Evolutionary conservation across 2,329 filamentous ascomycete genomes (phyloP), one percentile per base, ranked within the genome.

Genomic region (Aspergillus fischeri): DNA sequence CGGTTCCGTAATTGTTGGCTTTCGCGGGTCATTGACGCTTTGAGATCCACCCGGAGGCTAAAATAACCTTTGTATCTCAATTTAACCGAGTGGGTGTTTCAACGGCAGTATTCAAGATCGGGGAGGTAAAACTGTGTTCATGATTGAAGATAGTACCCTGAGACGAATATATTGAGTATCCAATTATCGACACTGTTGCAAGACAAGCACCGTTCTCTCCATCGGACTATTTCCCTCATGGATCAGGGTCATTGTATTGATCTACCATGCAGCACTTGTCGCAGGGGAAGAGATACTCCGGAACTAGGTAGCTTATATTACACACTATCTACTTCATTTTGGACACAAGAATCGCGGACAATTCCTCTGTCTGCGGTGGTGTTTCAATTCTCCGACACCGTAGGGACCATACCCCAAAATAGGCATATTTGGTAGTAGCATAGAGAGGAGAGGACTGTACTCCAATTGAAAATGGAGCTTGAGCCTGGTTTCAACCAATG

Each of bases 81-180:
- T 45, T 45, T 45, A 45, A 45, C 42, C 42, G 42, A 45, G 42
- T 24, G n/a, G 8, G 17, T 10, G 11, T 32, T 4, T 14, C 29
- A 32, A 32, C 5, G 10, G 2, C 11, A 14, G 10, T 32, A 14
- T 32, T 4, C 11, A 14, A 32, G 11, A 14, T 2, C 11, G 14
- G 29, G 29, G 14, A 14, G 32, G 32, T 35, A 17, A 17, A 17
- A 3, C 21, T 38, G 6, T 5, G 21, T 38, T 28, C n/a, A 20
- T 54, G 54, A 56, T 51, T 51, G 54, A 59, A 53, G 29, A 41
- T 11, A 25, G 24, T 27, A 27, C 47, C 48, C 56, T 51, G 38
- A 48, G 54, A 3, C 8, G 3, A 11, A 44, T 10, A 21, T 7
- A 44, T 21, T 20, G 32, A 17, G 11, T 17, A 35, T 14, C 14